Evolutionary conservation across 2,329 filamentous ascomycete species (phyloP).

Genomic region (Aspergillus quadrilineatus): DNA sequence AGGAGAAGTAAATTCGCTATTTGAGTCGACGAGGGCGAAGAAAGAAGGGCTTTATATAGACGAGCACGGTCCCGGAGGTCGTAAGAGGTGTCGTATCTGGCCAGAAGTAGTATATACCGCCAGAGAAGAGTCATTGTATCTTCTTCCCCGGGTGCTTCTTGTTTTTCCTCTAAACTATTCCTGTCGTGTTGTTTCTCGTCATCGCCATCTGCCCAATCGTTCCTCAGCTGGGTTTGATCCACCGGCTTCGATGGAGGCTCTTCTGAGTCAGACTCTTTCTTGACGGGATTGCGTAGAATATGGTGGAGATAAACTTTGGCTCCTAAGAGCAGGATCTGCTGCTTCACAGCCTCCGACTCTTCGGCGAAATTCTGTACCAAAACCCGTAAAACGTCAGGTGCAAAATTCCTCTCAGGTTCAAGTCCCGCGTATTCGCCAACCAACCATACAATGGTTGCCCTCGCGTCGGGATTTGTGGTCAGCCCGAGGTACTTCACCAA

Average conservation of each 20-base stretch:
- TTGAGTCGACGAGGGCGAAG: slow-evolving; percentile 71
- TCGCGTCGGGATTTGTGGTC: slow-evolving; percentile 79
- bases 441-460: slow-evolving; percentile 95
- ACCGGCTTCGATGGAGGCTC: slow-evolving; percentile 25
- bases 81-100: slow-evolving; percentile 91
- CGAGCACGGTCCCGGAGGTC: slow-evolving; percentile 89
- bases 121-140: slow-evolving; percentile 76
- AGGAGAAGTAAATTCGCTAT: slow-evolving; percentile 87
- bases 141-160: slow-evolving; percentile 29
- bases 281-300: slow-evolving; percentile 55
- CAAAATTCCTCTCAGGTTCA: slow-evolving; percentile 81
- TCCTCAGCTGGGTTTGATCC: slow-evolving; percentile 29
- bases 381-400: slow-evolving; percentile 86
- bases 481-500: slow-evolving; percentile 89
- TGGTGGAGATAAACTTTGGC: slow-evolving; percentile 97
- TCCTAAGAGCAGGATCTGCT: slow-evolving; percentile 86
- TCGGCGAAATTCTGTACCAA: slow-evolving; percentile 79
- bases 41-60: slow-evolving; percentile 80
- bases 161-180: slow-evolving; percentile 22
- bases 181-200: slow-evolving; percentile 24
- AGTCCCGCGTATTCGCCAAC: slow-evolving; percentile 89
- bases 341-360: slow-evolving; percentile 81
- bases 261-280: slow-evolving; percentile 25
- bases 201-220: slow-evolving; percentile 34
- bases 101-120: slow-evolving; percentile 79